Percentiles rank a stretch among this genome's conserved stretches.
Conservation (phyloP, 106 monocot genomes). For the Gastrodia elata region DNA sequence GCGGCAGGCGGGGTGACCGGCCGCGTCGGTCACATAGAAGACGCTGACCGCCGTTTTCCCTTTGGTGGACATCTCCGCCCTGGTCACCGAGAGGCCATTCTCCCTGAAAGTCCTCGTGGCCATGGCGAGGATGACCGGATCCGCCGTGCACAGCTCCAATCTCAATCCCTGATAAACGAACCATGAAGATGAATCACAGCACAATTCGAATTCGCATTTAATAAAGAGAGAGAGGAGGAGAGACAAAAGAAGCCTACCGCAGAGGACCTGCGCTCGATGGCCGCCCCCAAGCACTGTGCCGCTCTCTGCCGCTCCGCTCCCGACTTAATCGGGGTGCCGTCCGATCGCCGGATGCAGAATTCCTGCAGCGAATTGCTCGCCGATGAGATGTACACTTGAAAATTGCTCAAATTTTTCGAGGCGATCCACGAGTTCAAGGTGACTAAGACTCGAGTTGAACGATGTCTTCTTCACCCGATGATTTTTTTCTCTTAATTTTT, state of each 20-base stretch:
- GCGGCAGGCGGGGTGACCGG: slow-evolving; percentile 18
- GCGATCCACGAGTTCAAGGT: no score
- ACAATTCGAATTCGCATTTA: no score
- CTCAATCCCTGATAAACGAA: slow-evolving; percentile 22
- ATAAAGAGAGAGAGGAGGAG: no score
- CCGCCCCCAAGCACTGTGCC: slow-evolving; percentile 30
- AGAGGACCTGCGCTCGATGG: slow-evolving; percentile 30
- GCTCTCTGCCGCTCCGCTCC: slow-evolving; percentile 32
- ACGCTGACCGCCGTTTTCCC: slow-evolving; percentile 33
- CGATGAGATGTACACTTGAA: not conserved
- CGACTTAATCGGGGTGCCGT: slow-evolving; percentile 32
- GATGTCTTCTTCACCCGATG: no score
- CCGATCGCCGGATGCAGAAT: slow-evolving; percentile 27
- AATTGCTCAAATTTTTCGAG: no score
- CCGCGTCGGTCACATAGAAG: slow-evolving; percentile 50
- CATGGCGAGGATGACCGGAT: slow-evolving; percentile 28
- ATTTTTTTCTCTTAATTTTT: no score
- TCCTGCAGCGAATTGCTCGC: slow-evolving; percentile 15
- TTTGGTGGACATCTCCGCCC: slow-evolving; percentile 50
- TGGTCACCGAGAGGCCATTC: slow-evolving; percentile 40
- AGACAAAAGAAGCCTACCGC: slow-evolving; percentile 36
- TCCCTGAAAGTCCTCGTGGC: slow-evolving; percentile 55
- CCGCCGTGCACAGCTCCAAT: slow-evolving; percentile 31
- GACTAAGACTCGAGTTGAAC: no score
- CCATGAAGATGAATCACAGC: no score